Percentiles rank a stretch among this genome's conserved stretches.
These are phyloP conservation scores for Graphilbum sp. DNA, from an alignment of 2,329 filamentous ascomycete genomes.

Conservation along the genomic window DNA sequence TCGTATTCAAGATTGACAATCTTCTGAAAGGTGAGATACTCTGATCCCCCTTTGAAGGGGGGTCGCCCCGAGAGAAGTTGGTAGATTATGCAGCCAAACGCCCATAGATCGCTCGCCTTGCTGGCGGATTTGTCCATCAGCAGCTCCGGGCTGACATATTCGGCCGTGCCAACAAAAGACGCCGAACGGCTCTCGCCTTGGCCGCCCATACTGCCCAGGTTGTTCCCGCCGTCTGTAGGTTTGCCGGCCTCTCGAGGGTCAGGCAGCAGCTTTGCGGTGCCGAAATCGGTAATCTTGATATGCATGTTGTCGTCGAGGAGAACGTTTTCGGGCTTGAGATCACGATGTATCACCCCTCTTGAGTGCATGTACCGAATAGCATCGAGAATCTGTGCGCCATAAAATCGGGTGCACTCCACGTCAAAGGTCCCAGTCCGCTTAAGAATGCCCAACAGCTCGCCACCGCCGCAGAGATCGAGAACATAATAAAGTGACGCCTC, in stretches of 20 bases:
- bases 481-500: constrained; percentile 94
- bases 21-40: constrained; percentile 96
- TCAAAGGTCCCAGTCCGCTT: constrained; percentile 94
- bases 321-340: constrained; percentile 94
- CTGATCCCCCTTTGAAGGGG: constrained; percentile 89
- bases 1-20: constrained; percentile 90
- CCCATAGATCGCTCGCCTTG: constrained; percentile 96
- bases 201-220: background rate
- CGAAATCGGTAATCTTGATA: constrained; percentile 97
- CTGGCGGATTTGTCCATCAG: constrained; percentile 92
- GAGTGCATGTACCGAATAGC: constrained; percentile 97
- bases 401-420: constrained; percentile 85
- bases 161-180: constrained; percentile 93
- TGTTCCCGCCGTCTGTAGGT: background rate
- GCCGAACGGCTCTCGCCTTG: constrained; percentile 58
- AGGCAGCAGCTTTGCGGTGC: constrained; percentile 85
- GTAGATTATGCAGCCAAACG: constrained; percentile 95
- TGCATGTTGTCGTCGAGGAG: constrained; percentile 91
- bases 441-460: constrained; percentile 78
- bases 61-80: constrained; percentile 90
- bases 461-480: constrained; percentile 79
- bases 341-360: constrained; percentile 86
- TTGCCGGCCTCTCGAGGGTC: constrained; percentile 27
- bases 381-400: constrained; percentile 89
- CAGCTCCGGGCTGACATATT: constrained; percentile 96